Conservation (phyloP, 1,284 basidiomycete genomes). For the Pseudozyma tsukubaensis region DNA sequence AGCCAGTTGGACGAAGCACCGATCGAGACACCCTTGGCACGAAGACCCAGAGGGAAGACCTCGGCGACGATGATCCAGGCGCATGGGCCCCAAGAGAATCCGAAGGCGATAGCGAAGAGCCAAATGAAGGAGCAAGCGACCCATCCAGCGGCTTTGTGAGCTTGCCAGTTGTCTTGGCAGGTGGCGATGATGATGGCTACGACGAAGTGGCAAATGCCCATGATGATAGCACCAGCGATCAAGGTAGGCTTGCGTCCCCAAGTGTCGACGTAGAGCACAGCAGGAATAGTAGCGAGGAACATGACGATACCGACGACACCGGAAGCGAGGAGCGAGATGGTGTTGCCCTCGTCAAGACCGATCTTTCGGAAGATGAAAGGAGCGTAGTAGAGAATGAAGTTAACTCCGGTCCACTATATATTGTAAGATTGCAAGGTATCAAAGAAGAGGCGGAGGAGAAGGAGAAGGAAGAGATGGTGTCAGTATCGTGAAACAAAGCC, state of each 20-base stretch:
- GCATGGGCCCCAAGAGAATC: conserved; percentile 79
- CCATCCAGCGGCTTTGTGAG: conserved; percentile 74
- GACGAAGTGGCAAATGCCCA: conserved; percentile 79
- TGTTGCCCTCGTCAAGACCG: conserved; percentile 74
- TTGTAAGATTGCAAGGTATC: no score
- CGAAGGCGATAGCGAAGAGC: conserved; percentile 83
- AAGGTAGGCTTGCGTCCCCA: conserved; percentile 72
- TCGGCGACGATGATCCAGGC: conserved; percentile 85
- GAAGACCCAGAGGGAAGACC: conserved; percentile 86
- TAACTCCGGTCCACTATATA: conserved; percentile 24
- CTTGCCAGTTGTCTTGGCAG: conserved; percentile 75
- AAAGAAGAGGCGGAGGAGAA: no score
- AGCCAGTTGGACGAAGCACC: conserved; percentile 86
- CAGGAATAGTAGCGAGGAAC: conserved; percentile 79
- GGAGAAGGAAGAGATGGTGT: no score
- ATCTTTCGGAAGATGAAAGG: conserved; percentile 77
- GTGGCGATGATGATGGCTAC: conserved; percentile 73
- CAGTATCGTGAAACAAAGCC: no score
- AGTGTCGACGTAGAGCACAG: conserved; percentile 78
- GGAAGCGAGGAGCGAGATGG: conserved; percentile 75
- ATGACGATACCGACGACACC: conserved; percentile 84
- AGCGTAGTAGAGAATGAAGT: conserved; percentile 75
- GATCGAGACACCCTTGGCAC: conserved; percentile 83
- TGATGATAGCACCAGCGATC: conserved; percentile 75
- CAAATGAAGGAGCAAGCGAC: conserved; percentile 75